phyloP scores from a whole-genome alignment of 2,329 filamentous ascomycete genomes.

The Verticillium nonalfalfae region DNA sequence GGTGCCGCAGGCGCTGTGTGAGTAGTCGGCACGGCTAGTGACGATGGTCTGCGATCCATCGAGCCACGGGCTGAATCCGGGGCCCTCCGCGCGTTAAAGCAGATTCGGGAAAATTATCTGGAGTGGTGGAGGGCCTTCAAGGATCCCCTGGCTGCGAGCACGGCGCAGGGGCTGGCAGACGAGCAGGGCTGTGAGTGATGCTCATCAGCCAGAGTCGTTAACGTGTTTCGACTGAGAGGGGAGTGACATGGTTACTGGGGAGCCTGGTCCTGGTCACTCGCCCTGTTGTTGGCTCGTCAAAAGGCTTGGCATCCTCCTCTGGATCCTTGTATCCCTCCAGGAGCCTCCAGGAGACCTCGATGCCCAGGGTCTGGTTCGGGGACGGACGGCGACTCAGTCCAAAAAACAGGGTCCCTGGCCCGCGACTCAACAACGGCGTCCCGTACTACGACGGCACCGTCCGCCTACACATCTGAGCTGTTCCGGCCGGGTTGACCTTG shows the following conservation, averaged over 20 bases:
- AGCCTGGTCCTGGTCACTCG: conserved; percentile 8
- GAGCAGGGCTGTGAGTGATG: conserved; percentile 27
- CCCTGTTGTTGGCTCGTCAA: conserved; percentile 3
- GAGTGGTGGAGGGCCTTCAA: conserved; percentile 15
- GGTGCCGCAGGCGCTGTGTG: conserved; percentile 20
- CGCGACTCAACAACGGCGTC: neutral
- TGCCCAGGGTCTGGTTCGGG: conserved; percentile 3
- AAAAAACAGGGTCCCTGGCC: neutral
- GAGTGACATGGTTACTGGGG: conserved; percentile 1
- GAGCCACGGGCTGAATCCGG: conserved; percentile 21
- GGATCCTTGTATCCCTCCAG: conserved; percentile 7
- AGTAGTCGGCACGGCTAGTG: conserved; percentile 16
- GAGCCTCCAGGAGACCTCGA: conserved; percentile 5
- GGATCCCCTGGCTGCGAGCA: conserved; percentile 21
- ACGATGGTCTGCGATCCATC: conserved; percentile 21
- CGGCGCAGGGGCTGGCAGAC: conserved; percentile 25
- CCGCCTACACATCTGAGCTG: neutral
- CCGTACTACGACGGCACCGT: neutral
- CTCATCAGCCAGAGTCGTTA: conserved; percentile 31
- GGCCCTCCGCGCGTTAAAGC: conserved; percentile 34
- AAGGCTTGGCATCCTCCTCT: conserved; percentile 6
- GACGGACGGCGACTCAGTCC: neutral
- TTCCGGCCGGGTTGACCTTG: neutral
- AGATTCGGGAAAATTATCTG: conserved; percentile 40
- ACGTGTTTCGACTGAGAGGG: conserved; percentile 27